phyloP scores from a whole-genome alignment of 2,329 filamentous ascomycete genomes.

The Ampelomyces quisqualis region DNA sequence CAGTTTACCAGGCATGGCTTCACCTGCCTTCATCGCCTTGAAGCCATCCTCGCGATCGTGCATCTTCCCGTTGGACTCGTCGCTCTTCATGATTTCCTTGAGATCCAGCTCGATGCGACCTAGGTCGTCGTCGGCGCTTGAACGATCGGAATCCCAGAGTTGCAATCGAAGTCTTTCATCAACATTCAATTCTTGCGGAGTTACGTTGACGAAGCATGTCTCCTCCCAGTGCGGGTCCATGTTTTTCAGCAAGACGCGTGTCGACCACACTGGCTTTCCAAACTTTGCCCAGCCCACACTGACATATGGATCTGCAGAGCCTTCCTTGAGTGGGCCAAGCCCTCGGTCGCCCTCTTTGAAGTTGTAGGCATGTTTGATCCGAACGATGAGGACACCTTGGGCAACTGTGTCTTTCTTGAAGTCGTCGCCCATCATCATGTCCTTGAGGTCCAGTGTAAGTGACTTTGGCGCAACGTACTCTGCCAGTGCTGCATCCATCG shows the following conservation, averaged over 20 bases:
- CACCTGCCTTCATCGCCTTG: slow-evolving; percentile 62
- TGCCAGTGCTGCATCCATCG: slow-evolving; percentile 70
- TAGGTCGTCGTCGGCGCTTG: slow-evolving; percentile 71
- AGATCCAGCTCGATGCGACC: slow-evolving; percentile 70
- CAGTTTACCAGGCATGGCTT: slow-evolving; percentile 68
- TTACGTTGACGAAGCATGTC: slow-evolving; percentile 67
- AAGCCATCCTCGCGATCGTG: slow-evolving; percentile 66
- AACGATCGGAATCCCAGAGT: slow-evolving; percentile 73
- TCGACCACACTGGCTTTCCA: slow-evolving; percentile 67
- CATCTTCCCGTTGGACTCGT: slow-evolving; percentile 62
- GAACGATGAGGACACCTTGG: slow-evolving; percentile 65
- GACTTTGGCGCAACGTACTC: slow-evolving; percentile 77
- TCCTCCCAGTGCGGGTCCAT: slow-evolving; percentile 73
- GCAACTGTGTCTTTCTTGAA: slow-evolving; percentile 73
- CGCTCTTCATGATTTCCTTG: slow-evolving; percentile 62
- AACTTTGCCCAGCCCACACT: slow-evolving; percentile 77
- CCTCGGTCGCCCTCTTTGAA: slow-evolving; percentile 71
- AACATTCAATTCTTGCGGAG: slow-evolving; percentile 70
- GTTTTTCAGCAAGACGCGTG: slow-evolving; percentile 64
- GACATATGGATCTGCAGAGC: slow-evolving; percentile 69
- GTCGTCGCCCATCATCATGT: slow-evolving; percentile 75
- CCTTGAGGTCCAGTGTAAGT: slow-evolving; percentile 70
- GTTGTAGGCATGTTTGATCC: slow-evolving; percentile 65
- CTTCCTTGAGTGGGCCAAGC: slow-evolving; percentile 59
- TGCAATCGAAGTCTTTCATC: slow-evolving; percentile 68